Evolutionary conservation across 257 asterid species (phyloP), one percentile per base, ranked within the genome.

Genomic region (Solanum phureja): DNA sequence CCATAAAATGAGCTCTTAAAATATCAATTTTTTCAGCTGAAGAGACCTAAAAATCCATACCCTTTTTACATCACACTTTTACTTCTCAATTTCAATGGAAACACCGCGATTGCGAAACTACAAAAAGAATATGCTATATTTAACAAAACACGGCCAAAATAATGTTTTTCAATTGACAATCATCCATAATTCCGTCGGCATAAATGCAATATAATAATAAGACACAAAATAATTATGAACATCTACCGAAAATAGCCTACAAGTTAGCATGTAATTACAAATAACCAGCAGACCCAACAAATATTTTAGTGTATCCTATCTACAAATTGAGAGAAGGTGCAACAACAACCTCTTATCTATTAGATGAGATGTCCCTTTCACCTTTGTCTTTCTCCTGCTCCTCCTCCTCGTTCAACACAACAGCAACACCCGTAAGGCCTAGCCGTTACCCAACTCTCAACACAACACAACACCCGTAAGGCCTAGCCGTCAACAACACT

Each of bases 1-100:
- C 62, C 60, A 42, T 42, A 31, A 56, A 75, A 76, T 7, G 4
- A 88, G 92, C 94, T 95, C 92, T 95, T 97, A n/a, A 24, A 42
- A 77, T n/a, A 38, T 37, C 46, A 34, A 3, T 9, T 37, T 75
- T 40, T 38, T 58, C n/a, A 76, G 19, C 35, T 38, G 12, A 40
- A 76, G 11, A 23, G 60, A n/a, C 35, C 34, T 38, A 37, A 6
- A 38, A 6, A 77, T 23, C 8, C 31, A 21, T 19, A 75, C 18
- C 19, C 23, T 23, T 23, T 76, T 75, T 40, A 12, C 34, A 24
- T 23, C 35, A 76, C 60, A 40, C 60, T 40, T 40, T n/a, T n/a
- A 38, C 60, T 38, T 76, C 60, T 76, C 60, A 40, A 76, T 23
- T 24, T 18, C 31, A 40, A 38, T 19, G 96, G 98, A 37, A 38